Percentiles rank a stretch among this genome's conserved stretches.
phyloP scores from a whole-genome alignment of 345 rosid genomes.

The Linum lewisii region DNA sequence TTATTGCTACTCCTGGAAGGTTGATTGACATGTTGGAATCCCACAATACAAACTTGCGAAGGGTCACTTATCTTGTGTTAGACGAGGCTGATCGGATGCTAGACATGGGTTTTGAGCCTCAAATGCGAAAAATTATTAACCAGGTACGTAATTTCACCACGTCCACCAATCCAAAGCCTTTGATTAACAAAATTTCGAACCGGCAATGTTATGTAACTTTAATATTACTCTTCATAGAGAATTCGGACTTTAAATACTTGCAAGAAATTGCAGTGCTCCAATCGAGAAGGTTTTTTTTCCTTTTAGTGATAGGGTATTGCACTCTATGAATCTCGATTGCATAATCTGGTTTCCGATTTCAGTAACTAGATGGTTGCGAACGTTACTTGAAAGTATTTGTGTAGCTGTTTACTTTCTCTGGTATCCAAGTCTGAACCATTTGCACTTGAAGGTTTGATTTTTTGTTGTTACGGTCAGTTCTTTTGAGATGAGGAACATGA shows the following conservation, averaged over 20 bases:
- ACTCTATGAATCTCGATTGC: too few relatives aligned
- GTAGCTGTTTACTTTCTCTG: too few relatives aligned
- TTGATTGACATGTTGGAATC: slow-evolving; percentile 98
- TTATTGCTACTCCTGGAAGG: slow-evolving; percentile 99
- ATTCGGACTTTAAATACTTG: not conserved
- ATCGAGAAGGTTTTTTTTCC: too few relatives aligned
- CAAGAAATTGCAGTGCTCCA: too few relatives aligned
- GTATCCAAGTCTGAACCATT: too few relatives aligned
- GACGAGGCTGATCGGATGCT: slow-evolving; percentile 99
- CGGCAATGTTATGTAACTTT: not conserved
- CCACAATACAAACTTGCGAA: slow-evolving; percentile 79
- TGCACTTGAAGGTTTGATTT: too few relatives aligned
- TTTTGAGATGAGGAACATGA: too few relatives aligned
- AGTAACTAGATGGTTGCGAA: too few relatives aligned
- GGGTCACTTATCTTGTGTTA: slow-evolving; percentile 94
- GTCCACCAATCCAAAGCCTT: not conserved
- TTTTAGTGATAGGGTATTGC: too few relatives aligned
- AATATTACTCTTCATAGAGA: not conserved
- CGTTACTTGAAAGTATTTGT: too few relatives aligned
- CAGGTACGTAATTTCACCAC: slow-evolving; percentile 40
- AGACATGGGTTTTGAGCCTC: slow-evolving; percentile 99
- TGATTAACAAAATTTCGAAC: not conserved
- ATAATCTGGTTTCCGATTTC: too few relatives aligned
- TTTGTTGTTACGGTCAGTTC: too few relatives aligned
- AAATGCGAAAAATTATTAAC: slow-evolving; percentile 76